A percentile compares a stretch with the other conserved stretches of the same genome.
These are phyloP conservation scores for Magnolia sinica DNA, from an alignment of 164 flowering plant genomes.

Conservation along the genomic window DNA sequence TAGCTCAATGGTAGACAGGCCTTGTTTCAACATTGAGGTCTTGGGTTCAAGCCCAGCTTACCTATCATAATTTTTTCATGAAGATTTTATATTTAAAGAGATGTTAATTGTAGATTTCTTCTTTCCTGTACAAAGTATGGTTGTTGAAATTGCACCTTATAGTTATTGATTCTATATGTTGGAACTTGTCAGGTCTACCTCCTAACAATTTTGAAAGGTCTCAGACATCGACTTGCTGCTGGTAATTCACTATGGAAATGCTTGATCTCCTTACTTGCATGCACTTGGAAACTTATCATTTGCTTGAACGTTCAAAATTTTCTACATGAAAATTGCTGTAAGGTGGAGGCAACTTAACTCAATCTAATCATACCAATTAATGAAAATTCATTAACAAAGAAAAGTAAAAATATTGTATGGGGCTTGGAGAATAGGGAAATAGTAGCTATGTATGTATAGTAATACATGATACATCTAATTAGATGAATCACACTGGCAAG, in stretches of 20 bases:
- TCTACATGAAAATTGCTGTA: background rate
- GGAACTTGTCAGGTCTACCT: constrained; percentile 63
- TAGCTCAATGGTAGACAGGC: too few relatives aligned
- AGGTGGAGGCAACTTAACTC: background rate
- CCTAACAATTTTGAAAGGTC: constrained; percentile 80
- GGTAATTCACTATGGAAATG: constrained; percentile 39
- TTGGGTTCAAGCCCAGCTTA: too few relatives aligned
- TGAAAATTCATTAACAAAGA: background rate
- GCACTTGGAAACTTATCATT: background rate
- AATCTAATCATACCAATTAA: background rate
- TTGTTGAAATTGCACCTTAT: too few relatives aligned
- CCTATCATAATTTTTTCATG: too few relatives aligned
- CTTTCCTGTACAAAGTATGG: too few relatives aligned
- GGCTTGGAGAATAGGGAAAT: too few relatives aligned
- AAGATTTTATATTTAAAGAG: too few relatives aligned
- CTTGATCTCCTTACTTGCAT: background rate
- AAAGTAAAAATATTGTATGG: background rate
- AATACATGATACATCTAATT: background rate
- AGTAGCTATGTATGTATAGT: too few relatives aligned
- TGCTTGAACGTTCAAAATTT: background rate
- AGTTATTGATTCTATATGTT: constrained; percentile 9
- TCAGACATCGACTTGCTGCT: constrained; percentile 93
- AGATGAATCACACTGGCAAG: too few relatives aligned
- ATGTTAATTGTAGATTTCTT: too few relatives aligned
- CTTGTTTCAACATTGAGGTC: too few relatives aligned